Evolutionary conservation across 2,329 filamentous ascomycete species (phyloP), one percentile per base, ranked within the genome.

Genomic region (Exophiala sp.): DNA sequence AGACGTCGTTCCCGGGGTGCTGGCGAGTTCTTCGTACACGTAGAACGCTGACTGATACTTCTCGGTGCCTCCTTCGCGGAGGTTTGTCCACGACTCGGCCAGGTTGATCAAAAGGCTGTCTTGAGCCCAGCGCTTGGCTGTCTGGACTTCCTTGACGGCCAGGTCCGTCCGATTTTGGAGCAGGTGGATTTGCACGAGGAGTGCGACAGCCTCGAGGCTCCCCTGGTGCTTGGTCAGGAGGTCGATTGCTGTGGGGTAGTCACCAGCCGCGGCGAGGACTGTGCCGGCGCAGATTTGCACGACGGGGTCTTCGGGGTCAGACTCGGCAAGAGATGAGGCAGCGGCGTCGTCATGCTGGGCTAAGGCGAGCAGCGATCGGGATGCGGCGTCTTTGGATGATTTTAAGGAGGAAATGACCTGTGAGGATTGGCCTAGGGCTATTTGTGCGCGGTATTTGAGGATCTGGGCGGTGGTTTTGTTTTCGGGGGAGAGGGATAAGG

Each of bases 11-110:
- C 88, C 85, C 2, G 91, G 87, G 24, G 89, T 86, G 68, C 95
- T 89, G 3, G 94, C 92, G 45, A 97, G 83, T 72, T 99, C 94
- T 73, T 97, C 92, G 67, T 90, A 97, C 57, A 97, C 92, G 78
- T 99, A 97, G 74, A 95, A 97, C 14, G 92, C 87, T 68, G 94
- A 89, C 68, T 97, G 94, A 73, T 97, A 97, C 71, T 90, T 94
- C 64, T 96, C 91, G 63, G 91, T 91, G 67, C 92, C 92, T 81
- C 94, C 90, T 72, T 92, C 78, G 71, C 94, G 81, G 71, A 97
- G 73, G 24, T 91, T 91, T 60, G 96, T 88, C 94, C 92, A 99
- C 6, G 89, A 89, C 75, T 99, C 94, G 6, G 91, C 91, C 62
- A 99, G 75, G 72, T 99, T 97, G 61, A 97, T 89, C 46, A 97